Evolutionary conservation across 108 stramenopile species (phyloP).

Genomic region (Tribonema minus): DNA sequence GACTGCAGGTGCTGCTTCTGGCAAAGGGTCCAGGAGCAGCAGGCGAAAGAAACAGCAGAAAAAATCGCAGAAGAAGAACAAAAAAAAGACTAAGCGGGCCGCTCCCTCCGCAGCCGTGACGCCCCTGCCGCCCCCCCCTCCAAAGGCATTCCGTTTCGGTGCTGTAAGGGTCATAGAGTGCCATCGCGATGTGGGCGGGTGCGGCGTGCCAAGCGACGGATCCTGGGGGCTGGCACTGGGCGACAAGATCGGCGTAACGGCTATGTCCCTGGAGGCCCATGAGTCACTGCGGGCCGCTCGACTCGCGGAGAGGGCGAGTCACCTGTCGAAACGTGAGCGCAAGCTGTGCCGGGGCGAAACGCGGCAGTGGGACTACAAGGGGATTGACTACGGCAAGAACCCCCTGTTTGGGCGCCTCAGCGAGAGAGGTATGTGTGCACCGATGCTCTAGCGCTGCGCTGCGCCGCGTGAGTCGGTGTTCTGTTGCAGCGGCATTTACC

Average conservation of each 20-base stretch:
- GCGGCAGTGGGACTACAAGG: conserved; percentile 30
- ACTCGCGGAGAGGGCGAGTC: conserved; percentile 1
- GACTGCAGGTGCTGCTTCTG: not conserved
- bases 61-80: too few species aligned
- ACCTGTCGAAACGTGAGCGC: conserved; percentile 16
- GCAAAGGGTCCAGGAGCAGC: too few species aligned
- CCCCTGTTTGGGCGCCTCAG: conserved; percentile 15
- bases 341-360: conserved; percentile 17
- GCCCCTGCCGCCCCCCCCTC: not conserved
- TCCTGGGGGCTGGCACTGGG: conserved; percentile 28
- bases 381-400: conserved; percentile 2
- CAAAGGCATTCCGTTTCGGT: conserved; percentile 3
- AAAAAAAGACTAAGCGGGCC: not conserved
- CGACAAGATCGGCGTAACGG: not conserved
- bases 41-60: not conserved
- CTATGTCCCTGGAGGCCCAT: conserved; percentile 15
- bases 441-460: too few species aligned
- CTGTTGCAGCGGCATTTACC: too few species aligned
- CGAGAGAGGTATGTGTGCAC: not conserved
- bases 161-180: conserved; percentile 4
- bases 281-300: conserved; percentile 2
- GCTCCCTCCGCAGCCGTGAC: not conserved
- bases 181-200: conserved; percentile 25
- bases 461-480: too few species aligned
- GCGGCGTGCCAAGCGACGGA: conserved; percentile 29